Evolutionary conservation across 257 asterid genomes (phyloP).

Genomic region (Perilla frutescens): DNA sequence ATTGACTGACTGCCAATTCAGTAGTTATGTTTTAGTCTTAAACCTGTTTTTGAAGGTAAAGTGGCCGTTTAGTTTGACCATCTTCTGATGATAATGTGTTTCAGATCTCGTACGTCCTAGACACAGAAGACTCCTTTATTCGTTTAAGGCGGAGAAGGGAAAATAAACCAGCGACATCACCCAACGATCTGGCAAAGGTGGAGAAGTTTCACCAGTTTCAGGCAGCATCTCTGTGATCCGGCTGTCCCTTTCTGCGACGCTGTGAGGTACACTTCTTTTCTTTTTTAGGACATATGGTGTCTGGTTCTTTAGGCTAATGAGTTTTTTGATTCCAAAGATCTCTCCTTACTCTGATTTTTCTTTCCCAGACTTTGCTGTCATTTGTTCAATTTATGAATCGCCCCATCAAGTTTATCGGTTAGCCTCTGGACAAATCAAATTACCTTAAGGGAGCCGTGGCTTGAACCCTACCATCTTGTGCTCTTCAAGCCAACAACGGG

Average conservation of each 20-base stretch:
- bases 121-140: constrained; percentile 89
- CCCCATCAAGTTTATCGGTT: constrained; percentile 30
- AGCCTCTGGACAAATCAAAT: constrained; percentile 28
- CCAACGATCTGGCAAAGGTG: constrained; percentile 42
- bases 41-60: not conserved
- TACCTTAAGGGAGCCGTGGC: constrained; percentile 31
- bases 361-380: constrained; percentile 33
- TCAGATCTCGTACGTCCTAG: constrained; percentile 92
- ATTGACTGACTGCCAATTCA: constrained; percentile 1
- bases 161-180: constrained; percentile 40
- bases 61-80: not conserved
- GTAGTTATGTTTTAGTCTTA: constrained; percentile 2
- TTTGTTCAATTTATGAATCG: constrained; percentile 20
- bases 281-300: not conserved
- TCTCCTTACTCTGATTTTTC: constrained; percentile 5
- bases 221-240: constrained; percentile 46
- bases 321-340: not conserved
- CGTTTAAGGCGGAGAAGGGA: constrained; percentile 67
- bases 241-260: constrained; percentile 13
- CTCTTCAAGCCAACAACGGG: constrained; percentile 42
- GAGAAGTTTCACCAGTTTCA: constrained; percentile 57
- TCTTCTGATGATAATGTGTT: constrained; percentile 18
- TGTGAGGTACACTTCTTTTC: constrained; percentile 35
- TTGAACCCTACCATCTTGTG: constrained; percentile 34
- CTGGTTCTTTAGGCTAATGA: not conserved